phyloP scores from a whole-genome alignment of 108 stramenopile genomes.

The Seminavis robusta region DNA sequence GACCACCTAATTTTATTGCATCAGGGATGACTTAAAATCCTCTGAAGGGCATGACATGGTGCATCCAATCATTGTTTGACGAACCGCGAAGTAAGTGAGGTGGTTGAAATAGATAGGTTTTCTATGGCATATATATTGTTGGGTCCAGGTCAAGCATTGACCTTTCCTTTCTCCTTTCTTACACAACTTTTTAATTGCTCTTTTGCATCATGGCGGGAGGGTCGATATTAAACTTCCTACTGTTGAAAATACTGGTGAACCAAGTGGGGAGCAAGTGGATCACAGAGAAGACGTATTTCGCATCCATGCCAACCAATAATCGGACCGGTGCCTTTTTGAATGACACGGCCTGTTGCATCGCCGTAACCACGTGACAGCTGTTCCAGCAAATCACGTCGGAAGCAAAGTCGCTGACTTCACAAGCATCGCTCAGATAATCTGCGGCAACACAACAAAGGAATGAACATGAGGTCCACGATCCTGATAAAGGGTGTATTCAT shows the following conservation, averaged over 20 bases:
- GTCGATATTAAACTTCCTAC: not conserved
- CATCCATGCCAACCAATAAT: constrained; percentile 26
- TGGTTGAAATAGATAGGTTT: not conserved
- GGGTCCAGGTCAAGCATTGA: not conserved
- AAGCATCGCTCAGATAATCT: no score
- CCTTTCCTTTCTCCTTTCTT: not conserved
- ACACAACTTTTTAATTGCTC: not conserved
- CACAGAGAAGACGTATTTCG: constrained; percentile 7
- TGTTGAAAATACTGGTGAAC: not conserved
- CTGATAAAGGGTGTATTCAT: no score
- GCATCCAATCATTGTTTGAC: not conserved
- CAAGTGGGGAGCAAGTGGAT: constrained; percentile 16
- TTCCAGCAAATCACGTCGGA: no score
- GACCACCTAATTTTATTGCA: not conserved
- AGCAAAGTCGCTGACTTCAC: no score
- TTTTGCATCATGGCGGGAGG: not conserved
- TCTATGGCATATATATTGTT: not conserved
- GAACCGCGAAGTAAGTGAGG: not conserved
- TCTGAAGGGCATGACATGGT: not conserved
- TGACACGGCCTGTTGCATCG: no score
- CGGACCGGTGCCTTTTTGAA: constrained; percentile 13
- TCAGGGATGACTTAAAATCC: not conserved
- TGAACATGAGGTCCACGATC: no score
- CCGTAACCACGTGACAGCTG: no score
- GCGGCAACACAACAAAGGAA: no score